phyloP scores from a whole-genome alignment of 164 flowering plant species.

The Piper longum region DNA sequence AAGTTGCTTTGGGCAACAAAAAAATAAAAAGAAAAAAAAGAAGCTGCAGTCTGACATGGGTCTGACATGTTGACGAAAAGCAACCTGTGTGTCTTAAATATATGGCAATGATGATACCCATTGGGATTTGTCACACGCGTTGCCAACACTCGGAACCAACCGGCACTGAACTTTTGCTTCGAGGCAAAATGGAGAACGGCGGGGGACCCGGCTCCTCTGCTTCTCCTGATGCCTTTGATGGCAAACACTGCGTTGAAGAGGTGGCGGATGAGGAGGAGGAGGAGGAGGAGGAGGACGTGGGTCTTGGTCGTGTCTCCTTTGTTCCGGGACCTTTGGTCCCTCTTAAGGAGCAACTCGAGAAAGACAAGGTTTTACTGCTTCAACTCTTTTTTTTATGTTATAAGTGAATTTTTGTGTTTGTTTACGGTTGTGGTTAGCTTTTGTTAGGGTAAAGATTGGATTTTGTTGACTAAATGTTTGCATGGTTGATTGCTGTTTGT shows the following conservation, averaged over 20 bases:
- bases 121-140: too few species aligned
- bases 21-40: too few species aligned
- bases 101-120: too few species aligned
- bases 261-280: constrained; percentile 19
- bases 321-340: constrained; percentile 41
- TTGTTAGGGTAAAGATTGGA: not conserved
- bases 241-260: constrained; percentile 9
- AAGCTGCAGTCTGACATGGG: too few species aligned
- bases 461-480: not conserved
- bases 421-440: not conserved
- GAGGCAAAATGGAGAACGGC: not conserved
- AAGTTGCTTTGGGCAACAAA: too few species aligned
- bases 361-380: constrained; percentile 19
- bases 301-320: constrained; percentile 18
- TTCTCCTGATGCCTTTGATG: constrained; percentile 4
- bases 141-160: too few species aligned
- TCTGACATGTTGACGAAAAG: too few species aligned
- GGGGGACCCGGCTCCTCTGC: constrained; percentile 9
- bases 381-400: not conserved
- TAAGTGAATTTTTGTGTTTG: not conserved
- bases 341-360: constrained; percentile 47
- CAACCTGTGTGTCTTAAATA: too few species aligned
- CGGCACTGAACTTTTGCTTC: too few species aligned
- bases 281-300: constrained; percentile 17
- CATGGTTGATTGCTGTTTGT: not conserved